phyloP scores from a whole-genome alignment of 2,329 filamentous ascomycete genomes.

The Madurella mycetomatis region DNA sequence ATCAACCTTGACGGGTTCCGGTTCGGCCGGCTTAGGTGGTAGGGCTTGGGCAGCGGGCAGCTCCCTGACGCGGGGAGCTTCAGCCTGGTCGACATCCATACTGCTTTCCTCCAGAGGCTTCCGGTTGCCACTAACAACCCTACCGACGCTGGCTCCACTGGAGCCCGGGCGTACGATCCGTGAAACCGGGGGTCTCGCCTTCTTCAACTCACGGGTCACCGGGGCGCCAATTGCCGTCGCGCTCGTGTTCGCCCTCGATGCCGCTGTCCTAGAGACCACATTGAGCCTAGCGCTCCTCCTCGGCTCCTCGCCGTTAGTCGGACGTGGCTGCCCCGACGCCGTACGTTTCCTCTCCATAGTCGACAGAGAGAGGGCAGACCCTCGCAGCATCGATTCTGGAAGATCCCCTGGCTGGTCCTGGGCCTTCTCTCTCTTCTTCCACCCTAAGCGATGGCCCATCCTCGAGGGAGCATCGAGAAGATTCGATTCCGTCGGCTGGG shows the following conservation, averaged over 20 bases:
- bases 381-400: conserved; percentile 35
- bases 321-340: conserved; percentile 67
- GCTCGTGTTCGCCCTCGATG: conserved; percentile 58
- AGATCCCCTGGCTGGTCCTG: conserved; percentile 43
- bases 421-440: conserved; percentile 38
- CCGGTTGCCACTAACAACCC: conserved; percentile 85
- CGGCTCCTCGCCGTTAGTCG: conserved; percentile 54
- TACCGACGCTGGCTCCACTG: conserved; percentile 67
- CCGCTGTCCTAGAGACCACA: conserved; percentile 64
- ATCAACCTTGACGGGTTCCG: conserved; percentile 61
- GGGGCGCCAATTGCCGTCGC: conserved; percentile 53
- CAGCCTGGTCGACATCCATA: conserved; percentile 66
- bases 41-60: conserved; percentile 33
- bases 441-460: conserved; percentile 54
- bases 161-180: conserved; percentile 62
- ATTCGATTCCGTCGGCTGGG: conserved; percentile 48
- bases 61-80: conserved; percentile 47
- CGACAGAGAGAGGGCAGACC: conserved; percentile 36
- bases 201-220: conserved; percentile 72
- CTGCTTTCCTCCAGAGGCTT: conserved; percentile 65
- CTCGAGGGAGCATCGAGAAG: conserved; percentile 58
- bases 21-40: conserved; percentile 39
- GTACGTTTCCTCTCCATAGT: conserved; percentile 76
- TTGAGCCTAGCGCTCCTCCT: conserved; percentile 69
- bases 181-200: conserved; percentile 69